Base-by-base conservation (phyloP, 129 eudicot species). In the Cynara cardunculus region DNA sequence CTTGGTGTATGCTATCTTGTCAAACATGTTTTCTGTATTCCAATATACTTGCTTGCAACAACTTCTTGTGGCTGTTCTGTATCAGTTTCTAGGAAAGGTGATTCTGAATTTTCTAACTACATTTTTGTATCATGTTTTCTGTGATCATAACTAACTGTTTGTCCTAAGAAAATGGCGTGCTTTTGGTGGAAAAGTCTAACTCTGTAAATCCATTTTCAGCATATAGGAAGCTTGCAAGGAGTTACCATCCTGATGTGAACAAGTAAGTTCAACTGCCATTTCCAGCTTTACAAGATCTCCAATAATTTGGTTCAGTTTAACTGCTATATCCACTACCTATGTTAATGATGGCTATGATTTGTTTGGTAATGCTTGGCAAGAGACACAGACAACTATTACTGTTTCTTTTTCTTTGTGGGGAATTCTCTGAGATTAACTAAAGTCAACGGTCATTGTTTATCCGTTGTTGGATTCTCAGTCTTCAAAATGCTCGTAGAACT, bases 201-300 rank as follows among this genome's bases (percentile, higher is more conserved):
- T 69, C 34, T 69, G 5, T 32, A 32, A 24, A 76, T 82, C 41
- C 22, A 9, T 80, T 72, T 70, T 83, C 90, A 94, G 99, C 99
- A 28, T 94, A 94, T 86, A 85, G 96, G 86, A 90, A 94, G 92
- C 99, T 94, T 85, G 99, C 99, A 28, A 86, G 99, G 87, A 92
- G 82, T 87, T 90, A 86, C 80, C 99, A 94, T 82, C 99, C 99
- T 44, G 99, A 94, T 89, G 99, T 94, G 78, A 94, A 94, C 94
- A 94, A 94, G 99, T 94, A 84, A 84, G 97, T 82, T 76, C 22
- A 25, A 24, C 32, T 82, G 71, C 74, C 32, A 32, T 46, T 85
- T 62, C 28, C 19, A 78, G 49, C 73, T 77, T 69, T 77, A 79
- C 76, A 32, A 59, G 56, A 27, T 80, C 41, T 68, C 69, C 12